phyloP scores from a whole-genome alignment of 2,329 filamentous ascomycete genomes.

The Aplosporella prunicola region DNA sequence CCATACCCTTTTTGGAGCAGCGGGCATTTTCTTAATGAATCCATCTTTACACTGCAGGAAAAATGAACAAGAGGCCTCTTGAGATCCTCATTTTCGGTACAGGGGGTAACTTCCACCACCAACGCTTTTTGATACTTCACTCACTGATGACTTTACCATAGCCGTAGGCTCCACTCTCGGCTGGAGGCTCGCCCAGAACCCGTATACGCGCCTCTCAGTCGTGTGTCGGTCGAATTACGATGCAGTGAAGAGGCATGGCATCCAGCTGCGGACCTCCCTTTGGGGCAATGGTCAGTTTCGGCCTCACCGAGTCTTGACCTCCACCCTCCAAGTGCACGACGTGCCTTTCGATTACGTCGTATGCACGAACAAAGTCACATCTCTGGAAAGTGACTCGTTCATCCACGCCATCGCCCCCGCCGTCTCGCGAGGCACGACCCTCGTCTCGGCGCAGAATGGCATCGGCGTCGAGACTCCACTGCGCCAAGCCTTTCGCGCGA shows the following conservation, averaged over 20 bases:
- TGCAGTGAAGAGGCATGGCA: slow-evolving; percentile 12
- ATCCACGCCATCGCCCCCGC: slow-evolving; percentile 12
- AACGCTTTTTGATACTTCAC: not conserved
- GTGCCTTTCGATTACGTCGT: slow-evolving; percentile 17
- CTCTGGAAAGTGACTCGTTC: slow-evolving; percentile 10
- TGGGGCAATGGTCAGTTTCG: slow-evolving; percentile 17
- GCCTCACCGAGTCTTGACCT: slow-evolving; percentile 14
- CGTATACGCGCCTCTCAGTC: slow-evolving; percentile 14
- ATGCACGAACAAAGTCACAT: slow-evolving; percentile 17
- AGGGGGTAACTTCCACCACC: not conserved
- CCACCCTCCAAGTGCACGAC: slow-evolving; percentile 5
- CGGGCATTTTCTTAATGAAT: no score
- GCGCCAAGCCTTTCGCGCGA: slow-evolving; percentile 13
- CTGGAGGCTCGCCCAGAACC: slow-evolving; percentile 17
- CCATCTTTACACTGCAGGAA: no score
- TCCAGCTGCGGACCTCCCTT: slow-evolving; percentile 14
- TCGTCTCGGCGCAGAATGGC: slow-evolving; percentile 18
- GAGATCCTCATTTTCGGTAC: slow-evolving; percentile 10
- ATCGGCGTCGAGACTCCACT: slow-evolving; percentile 17
- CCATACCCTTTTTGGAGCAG: no score
- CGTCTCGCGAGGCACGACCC: slow-evolving; percentile 12
- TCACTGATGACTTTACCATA: not conserved
- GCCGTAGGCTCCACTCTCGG: slow-evolving; percentile 18
- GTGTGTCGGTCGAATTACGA: slow-evolving; percentile 18
- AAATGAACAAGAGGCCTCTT: slow-evolving; percentile 5